phyloP scores from a whole-genome alignment of 495 filamentous ascomycete genomes.

The Penicillium canescens region DNA sequence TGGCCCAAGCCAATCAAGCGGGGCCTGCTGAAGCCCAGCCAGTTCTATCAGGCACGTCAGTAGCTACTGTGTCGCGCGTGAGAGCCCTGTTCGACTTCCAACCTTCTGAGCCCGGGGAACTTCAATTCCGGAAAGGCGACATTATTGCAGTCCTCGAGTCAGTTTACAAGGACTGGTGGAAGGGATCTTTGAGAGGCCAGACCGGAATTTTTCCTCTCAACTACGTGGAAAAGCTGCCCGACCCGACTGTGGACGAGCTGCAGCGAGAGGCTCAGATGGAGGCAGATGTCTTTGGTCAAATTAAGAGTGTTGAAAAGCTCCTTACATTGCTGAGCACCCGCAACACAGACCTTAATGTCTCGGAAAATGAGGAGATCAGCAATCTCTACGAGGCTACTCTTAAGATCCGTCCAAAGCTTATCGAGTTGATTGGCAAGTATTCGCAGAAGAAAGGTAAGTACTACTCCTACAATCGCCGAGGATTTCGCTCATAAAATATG shows the following conservation, averaged over 20 bases:
- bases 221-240: conserved; percentile 95
- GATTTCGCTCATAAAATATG: conserved; percentile 14
- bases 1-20: conserved; percentile 44
- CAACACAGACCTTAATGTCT: conserved; percentile 79
- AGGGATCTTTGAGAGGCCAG: conserved; percentile 88
- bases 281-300: conserved; percentile 94
- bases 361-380: conserved; percentile 92
- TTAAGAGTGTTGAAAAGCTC: conserved; percentile 97
- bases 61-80: conserved; percentile 95
- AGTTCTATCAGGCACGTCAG: conserved; percentile 73
- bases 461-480: neutral
- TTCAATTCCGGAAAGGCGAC: conserved; percentile 95
- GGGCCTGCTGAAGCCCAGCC: conserved; percentile 46
- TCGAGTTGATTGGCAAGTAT: conserved; percentile 98
- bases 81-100: conserved; percentile 92
- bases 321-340: conserved; percentile 93
- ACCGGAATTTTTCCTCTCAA: conserved; percentile 98
- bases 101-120: conserved; percentile 88
- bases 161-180: conserved; percentile 99
- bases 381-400: conserved; percentile 91
- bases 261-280: conserved; percentile 98
- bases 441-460: conserved; percentile 93
- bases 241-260: conserved; percentile 91
- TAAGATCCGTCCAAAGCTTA: conserved; percentile 92
- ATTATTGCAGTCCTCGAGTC: conserved; percentile 96